Base-by-base conservation (phyloP, 495 filamentous ascomycete species). In the Aspergillus leporis region DNA sequence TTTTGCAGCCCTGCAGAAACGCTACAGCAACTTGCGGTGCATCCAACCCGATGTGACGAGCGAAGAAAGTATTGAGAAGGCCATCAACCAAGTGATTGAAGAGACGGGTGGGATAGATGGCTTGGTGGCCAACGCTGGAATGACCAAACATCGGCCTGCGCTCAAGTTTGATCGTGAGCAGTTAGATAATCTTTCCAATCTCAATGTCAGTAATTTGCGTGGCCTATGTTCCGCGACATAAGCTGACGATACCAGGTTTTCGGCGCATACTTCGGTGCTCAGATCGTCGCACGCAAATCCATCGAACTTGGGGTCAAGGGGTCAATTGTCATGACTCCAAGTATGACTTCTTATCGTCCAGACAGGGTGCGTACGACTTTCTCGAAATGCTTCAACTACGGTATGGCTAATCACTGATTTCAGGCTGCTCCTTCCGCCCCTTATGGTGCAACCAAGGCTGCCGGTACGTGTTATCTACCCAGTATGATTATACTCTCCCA, bases 111-210 rank as follows among this genome's bases (percentile, higher is more conserved):
- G 67, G 1, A 69, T 76, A 19, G 70, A 75, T 41, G 72, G 72
- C 10, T 55, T 75, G 51, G 66, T 77, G 4, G 70, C 70, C 60
- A 75, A 75, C 53, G 74, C 77, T 4, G 77, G 77, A 18, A 75
- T 76, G 70, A 78, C 77, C 36, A 78, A 78, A 57, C 77, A 77
- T 47, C 75, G 77, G 50, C 75, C 74, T 6, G 75, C 77, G 5
- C 62, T 78, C 10, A 61, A 77, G 28, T 78, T 79, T 58, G 68
- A 65, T 2, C 67, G 71, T 6, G 60, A 64, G 12, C 60, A 79
- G 49, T 53, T 78, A 19, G 70, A 79, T 51, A 68, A 74, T 51
- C 54, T 78, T 22, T 78, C 76, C 56, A 68, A 71, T 13, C 67
- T 80, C n/a, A 78, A 78, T 59, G 77, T 73, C n/a, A 52, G 63